These are phyloP conservation scores for Lactifluus subvellereus DNA, from an alignment of 768 basidiomycete genomes.

Conservation along the genomic window DNA sequence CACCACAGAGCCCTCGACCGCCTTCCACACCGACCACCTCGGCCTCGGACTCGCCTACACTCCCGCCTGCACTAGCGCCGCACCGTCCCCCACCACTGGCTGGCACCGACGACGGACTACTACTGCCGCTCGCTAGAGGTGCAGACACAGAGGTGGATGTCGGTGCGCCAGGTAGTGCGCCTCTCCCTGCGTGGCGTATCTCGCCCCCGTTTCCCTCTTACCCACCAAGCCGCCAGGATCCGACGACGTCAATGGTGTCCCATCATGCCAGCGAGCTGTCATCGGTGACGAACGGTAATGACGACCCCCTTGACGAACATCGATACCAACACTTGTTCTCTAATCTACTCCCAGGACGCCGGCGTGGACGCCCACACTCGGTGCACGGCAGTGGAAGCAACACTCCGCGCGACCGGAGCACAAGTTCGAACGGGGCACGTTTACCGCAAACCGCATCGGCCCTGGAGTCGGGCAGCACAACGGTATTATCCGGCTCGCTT, in stretches of 20 bases:
- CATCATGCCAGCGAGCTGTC: neutral
- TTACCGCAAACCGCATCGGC: neutral
- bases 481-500: neutral
- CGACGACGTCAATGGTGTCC: neutral
- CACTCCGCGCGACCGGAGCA: constrained; percentile 3
- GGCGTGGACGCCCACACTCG: constrained; percentile 13
- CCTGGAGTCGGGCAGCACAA: neutral
- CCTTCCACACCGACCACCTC: constrained; percentile 3
- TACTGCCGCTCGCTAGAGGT: neutral
- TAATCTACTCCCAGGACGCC: neutral
- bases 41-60: constrained; percentile 2
- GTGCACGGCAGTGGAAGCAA: constrained; percentile 14
- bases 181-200: constrained; percentile 4
- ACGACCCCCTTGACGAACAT: neutral
- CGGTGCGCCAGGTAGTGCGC: neutral
- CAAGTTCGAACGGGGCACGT: neutral
- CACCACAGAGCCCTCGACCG: neutral
- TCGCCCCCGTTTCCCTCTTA: constrained; percentile 6
- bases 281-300: neutral
- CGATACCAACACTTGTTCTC: neutral
- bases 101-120: neutral
- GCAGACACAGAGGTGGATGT: neutral
- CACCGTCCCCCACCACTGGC: neutral
- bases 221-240: neutral
- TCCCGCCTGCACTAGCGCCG: neutral